These are phyloP conservation scores for Nannizziopsis arthrosporioides DNA, from an alignment of 2,329 filamentous ascomycete genomes.

Conservation along the genomic window DNA sequence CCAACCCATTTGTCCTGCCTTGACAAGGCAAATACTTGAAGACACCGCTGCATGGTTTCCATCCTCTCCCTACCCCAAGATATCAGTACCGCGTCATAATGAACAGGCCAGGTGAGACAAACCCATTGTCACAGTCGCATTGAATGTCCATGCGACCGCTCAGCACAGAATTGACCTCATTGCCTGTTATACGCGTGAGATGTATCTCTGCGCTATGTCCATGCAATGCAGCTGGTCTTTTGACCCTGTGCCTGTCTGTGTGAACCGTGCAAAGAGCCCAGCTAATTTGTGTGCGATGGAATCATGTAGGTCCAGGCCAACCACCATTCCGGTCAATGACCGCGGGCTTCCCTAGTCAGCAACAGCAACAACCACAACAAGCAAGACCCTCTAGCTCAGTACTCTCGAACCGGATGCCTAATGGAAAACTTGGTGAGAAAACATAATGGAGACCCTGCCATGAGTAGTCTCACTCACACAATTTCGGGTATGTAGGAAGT, in stretches of 20 bases:
- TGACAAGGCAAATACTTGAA: too few species aligned
- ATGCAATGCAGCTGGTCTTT: background rate
- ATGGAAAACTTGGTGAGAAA: constrained; percentile 43
- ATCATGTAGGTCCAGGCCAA: constrained; percentile 35
- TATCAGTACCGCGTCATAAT: background rate
- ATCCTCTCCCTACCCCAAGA: background rate
- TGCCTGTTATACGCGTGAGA: too few species aligned
- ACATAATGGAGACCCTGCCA: background rate
- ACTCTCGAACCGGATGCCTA: constrained; percentile 40
- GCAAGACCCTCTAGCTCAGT: constrained; percentile 38
- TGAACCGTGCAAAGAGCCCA: background rate
- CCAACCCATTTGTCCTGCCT: background rate
- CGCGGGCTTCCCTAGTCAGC: constrained; percentile 39
- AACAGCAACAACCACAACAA: constrained; percentile 20
- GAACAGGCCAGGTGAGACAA: constrained; percentile 14
- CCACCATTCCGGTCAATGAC: constrained; percentile 44
- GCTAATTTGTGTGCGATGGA: constrained; percentile 1
- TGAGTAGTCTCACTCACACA: constrained; percentile 9
- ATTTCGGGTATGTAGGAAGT: constrained; percentile 28
- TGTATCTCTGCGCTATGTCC: too few species aligned
- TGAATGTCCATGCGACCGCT: too few species aligned
- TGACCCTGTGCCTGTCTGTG: background rate
- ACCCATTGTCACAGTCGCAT: background rate
- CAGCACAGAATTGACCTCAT: too few species aligned
- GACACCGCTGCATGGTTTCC: too few species aligned